Percentiles rank a stretch among this genome's conserved stretches.
Conservation (phyloP, 2,329 filamentous ascomycete species). For the Colletotrichum tamarilloi region DNA sequence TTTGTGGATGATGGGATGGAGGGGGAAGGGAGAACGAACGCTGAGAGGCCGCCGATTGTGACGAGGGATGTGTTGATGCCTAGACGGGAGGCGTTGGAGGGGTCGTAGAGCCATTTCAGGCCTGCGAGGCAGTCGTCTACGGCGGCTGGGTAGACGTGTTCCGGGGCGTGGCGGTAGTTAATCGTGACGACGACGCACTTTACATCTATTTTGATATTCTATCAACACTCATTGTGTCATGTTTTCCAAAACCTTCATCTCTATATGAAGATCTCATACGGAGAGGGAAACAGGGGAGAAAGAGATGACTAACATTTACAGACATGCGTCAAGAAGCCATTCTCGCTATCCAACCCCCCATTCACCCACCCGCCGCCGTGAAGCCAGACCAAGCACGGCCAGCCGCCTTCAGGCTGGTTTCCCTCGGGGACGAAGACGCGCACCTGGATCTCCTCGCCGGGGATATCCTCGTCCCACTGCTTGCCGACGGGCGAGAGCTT, state of each 20-base stretch:
- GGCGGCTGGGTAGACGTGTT: conserved; percentile 48
- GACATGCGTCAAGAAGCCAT: conserved; percentile 46
- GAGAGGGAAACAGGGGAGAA: too few species aligned
- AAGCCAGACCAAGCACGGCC: conserved; percentile 52
- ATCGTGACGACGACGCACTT: conserved; percentile 44
- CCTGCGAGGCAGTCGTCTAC: conserved; percentile 47
- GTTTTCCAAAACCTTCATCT: neutral
- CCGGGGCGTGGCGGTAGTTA: conserved; percentile 49
- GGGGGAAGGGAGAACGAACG: conserved; percentile 17
- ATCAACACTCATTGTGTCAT: neutral
- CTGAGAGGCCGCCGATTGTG: conserved; percentile 46
- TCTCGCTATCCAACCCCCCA: conserved; percentile 47
- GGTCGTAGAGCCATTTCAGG: conserved; percentile 43
- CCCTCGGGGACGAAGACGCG: conserved; percentile 46
- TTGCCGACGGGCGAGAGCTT: neutral
- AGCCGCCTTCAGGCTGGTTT: conserved; percentile 20
- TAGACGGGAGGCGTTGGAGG: conserved; percentile 34
- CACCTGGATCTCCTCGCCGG: conserved; percentile 41
- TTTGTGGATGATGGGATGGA: too few species aligned
- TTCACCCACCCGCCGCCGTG: conserved; percentile 54
- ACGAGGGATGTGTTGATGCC: conserved; percentile 42
- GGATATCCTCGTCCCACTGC: conserved; percentile 35
- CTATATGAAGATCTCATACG: neutral
- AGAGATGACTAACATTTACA: conserved; percentile 37
- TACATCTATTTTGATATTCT: conserved; percentile 33